Evolutionary conservation across 129 eudicot species (phyloP), one percentile per base, ranked within the genome.

Genomic region (Pseudognaphalium luteoalbum): DNA sequence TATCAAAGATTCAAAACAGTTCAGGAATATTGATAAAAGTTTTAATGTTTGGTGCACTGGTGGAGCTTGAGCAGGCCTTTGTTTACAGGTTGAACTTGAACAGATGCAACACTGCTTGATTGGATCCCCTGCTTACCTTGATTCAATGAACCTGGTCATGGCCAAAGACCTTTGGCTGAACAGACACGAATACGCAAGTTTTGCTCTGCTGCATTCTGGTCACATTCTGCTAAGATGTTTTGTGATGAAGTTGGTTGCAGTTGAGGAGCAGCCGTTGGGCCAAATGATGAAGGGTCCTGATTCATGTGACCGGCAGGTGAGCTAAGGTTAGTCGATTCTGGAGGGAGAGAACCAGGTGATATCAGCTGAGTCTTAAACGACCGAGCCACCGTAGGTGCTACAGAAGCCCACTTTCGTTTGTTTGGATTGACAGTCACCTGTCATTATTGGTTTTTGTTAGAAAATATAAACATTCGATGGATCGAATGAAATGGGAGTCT

Each of bases 341-440:
- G 10, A 39, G 44, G 2, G 44, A 39, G 44, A 39, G 44, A 39
- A 39, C 8, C 47, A 39, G 47, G 47, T 9, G 47, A 39, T 39
- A 12, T 39, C 47, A 39, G 12, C 14, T 2, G 12, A 39, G 47
- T 39, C 47, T 39, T 39, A 39, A 39, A 39, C 3, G 47, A 39
- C 9, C 47, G 1, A 39, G 12, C 47, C 14, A 3, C 47, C 8
- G 0, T 39, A 9, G 47, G 30, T n/a, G 30, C 63, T n/a, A n/a
- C 63, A 58, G 28, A 58, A 58, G 30, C 29, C 63, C 63, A 16
- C 63, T 58, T 58, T 58, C 63, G 21, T 25, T 58, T 58, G 63
- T 58, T 58, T 4, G 63, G 63, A 58, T 58, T 58, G 30, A 58
- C 63, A 0, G 63, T 58, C 64, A 20, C 64, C 30, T 58, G 64